These are phyloP conservation scores for Cronartium quercuum DNA, from an alignment of 1,284 basidiomycete species.

Conservation along the genomic window DNA sequence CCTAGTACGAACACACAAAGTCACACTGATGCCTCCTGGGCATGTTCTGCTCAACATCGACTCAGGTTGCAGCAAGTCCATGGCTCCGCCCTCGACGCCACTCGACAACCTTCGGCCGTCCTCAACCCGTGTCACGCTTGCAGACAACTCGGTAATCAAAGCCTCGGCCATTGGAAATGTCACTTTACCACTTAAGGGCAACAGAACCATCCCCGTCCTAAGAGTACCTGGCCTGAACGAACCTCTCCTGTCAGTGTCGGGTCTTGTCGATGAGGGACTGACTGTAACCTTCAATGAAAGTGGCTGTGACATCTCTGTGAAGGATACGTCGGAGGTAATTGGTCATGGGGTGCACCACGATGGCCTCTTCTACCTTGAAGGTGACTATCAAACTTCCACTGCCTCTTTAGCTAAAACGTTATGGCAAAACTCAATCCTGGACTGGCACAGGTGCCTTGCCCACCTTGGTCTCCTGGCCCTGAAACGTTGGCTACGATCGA, in stretches of 20 bases:
- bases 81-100: not conserved
- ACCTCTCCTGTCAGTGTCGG: constrained; percentile 8
- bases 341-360: not conserved
- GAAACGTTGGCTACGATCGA: not conserved
- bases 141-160: not conserved
- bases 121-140: not conserved
- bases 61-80: constrained; percentile 1
- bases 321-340: not conserved
- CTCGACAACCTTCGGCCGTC: not conserved
- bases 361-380: not conserved
- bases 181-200: not conserved
- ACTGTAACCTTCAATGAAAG: not conserved
- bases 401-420: too few relatives aligned
- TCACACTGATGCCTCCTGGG: too few relatives aligned
- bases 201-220: not conserved
- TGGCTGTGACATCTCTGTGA: not conserved
- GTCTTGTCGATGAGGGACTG: not conserved
- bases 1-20: too few relatives aligned
- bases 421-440: not conserved
- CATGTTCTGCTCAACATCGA: not conserved
- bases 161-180: not conserved
- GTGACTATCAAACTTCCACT: not conserved
- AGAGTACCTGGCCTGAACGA: constrained; percentile 4
- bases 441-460: not conserved
- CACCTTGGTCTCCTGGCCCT: not conserved